phyloP scores from a whole-genome alignment of 1,284 basidiomycete species.

The Athelia sp. region DNA sequence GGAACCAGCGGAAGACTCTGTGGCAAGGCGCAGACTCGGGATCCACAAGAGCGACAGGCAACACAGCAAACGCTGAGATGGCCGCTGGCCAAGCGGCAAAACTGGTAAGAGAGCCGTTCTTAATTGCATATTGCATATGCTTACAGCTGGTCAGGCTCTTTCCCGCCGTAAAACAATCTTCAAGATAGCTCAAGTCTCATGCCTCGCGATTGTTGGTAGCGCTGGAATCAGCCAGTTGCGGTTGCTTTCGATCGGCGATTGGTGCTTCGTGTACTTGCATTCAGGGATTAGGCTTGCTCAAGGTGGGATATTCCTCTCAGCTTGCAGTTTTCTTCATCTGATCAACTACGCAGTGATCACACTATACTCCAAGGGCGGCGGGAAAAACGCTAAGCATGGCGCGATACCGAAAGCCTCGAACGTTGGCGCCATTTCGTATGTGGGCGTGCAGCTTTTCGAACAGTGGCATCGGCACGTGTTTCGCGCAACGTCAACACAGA shows the following conservation, averaged over 20 bases:
- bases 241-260: too few species aligned
- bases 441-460: conserved; percentile 10
- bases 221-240: too few species aligned
- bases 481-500: neutral
- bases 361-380: conserved; percentile 5
- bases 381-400: conserved; percentile 9
- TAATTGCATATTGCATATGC: too few species aligned
- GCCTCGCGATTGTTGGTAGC: too few species aligned
- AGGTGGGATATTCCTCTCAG: too few species aligned
- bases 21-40: too few species aligned
- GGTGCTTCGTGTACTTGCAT: neutral
- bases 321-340: neutral
- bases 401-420: neutral
- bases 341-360: neutral
- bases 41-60: conserved; percentile 1
- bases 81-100: too few species aligned
- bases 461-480: conserved; percentile 7
- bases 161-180: too few species aligned
- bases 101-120: too few species aligned
- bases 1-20: neutral
- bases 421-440: conserved; percentile 11
- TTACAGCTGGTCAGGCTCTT: too few species aligned
- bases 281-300: neutral
- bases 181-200: too few species aligned
- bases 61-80: too few species aligned